Conservation (phyloP, 1,284 basidiomycete species). For the Butyriboletus appendiculatus region DNA sequence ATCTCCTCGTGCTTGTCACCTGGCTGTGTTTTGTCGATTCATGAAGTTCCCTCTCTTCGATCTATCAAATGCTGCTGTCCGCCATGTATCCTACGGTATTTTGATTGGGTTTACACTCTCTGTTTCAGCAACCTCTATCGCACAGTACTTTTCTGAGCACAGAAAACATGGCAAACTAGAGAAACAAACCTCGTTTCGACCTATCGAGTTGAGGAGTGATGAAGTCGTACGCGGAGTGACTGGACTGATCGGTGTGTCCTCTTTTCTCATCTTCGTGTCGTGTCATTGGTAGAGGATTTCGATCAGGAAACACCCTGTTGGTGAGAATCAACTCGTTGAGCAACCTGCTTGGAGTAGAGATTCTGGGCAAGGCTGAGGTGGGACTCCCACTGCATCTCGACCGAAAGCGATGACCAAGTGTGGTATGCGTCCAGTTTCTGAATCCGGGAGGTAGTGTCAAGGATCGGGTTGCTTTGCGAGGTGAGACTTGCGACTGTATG, state of each 20-base stretch:
- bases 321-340: conserved; percentile 91
- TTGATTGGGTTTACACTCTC: conserved; percentile 72
- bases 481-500: conserved; percentile 42
- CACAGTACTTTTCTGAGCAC: conserved; percentile 47
- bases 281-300: not conserved
- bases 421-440: conserved; percentile 61
- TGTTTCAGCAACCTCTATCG: conserved; percentile 60
- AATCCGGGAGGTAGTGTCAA: conserved; percentile 99
- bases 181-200: conserved; percentile 49
- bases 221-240: conserved; percentile 75
- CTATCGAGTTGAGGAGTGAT: conserved; percentile 76
- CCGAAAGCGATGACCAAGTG: not conserved
- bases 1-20: no score
- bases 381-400: conserved; percentile 7
- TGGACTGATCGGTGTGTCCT: conserved; percentile 75
- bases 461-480: conserved; percentile 91
- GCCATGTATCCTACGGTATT: conserved; percentile 63
- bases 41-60: conserved; percentile 32
- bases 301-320: conserved; percentile 88
- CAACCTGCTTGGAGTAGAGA: conserved; percentile 89
- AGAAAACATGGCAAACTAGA: conserved; percentile 36
- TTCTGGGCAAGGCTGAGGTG: conserved; percentile 95
- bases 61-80: conserved; percentile 40
- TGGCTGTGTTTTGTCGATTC: no score
- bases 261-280: not conserved